Percentiles rank a stretch among this genome's conserved stretches.
Conservation (phyloP, 352 stramenopile genomes). For the Nothophytophthora sp. region DNA sequence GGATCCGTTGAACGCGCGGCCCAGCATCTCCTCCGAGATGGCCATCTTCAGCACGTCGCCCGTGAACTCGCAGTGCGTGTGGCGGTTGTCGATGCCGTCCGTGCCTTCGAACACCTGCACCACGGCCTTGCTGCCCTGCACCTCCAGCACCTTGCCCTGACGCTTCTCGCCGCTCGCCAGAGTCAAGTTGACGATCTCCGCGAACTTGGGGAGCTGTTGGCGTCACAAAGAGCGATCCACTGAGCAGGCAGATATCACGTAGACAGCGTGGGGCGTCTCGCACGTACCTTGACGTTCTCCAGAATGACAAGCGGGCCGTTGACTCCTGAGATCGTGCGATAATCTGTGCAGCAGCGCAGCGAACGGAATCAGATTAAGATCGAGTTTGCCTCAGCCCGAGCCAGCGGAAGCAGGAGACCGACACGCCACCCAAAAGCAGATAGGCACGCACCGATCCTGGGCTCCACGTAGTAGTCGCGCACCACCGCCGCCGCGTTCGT, state of each 20-base stretch:
- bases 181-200: constrained; percentile 99
- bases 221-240: not conserved
- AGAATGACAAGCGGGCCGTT: constrained; percentile 99
- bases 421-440: not conserved
- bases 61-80: constrained; percentile 99
- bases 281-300: constrained; percentile 98
- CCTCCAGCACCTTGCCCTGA: constrained; percentile 95
- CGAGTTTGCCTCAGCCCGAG: too few relatives aligned
- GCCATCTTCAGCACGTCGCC: constrained; percentile 99
- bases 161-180: constrained; percentile 96
- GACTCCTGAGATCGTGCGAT: constrained; percentile 98
- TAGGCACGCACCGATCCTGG: constrained; percentile 62
- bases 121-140: constrained; percentile 96
- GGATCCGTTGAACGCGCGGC: constrained; percentile 97
- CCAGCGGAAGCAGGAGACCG: not conserved
- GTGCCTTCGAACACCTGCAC: constrained; percentile 99
- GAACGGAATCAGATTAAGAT: constrained; percentile 6
- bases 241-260: not conserved
- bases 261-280: not conserved
- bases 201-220: constrained; percentile 94
- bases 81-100: constrained; percentile 98
- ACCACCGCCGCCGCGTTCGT: constrained; percentile 79
- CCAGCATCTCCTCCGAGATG: constrained; percentile 99
- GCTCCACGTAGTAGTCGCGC: constrained; percentile 87
- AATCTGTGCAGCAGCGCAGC: constrained; percentile 67